Percentiles rank a stretch among this genome's conserved stretches.
These are phyloP conservation scores for Rosellinia necatrix DNA, from an alignment of 2,329 filamentous ascomycete genomes.

Conservation along the genomic window DNA sequence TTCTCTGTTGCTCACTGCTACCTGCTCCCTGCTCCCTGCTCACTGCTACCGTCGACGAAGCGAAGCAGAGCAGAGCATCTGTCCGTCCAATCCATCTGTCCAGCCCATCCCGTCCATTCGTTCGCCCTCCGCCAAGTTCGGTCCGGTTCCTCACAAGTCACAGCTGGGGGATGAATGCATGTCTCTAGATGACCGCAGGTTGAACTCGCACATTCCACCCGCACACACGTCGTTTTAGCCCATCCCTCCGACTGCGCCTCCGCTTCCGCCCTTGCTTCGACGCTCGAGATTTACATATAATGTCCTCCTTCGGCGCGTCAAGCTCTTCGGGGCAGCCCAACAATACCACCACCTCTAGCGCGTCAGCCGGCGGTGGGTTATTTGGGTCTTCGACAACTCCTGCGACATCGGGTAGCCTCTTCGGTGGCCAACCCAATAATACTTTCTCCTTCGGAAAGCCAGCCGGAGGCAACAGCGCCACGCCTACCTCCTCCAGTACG, in stretches of 20 bases:
- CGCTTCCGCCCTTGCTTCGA: conserved; percentile 18
- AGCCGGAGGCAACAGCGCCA: conserved; percentile 30
- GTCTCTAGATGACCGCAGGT: conserved; percentile 22
- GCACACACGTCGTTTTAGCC: conserved; percentile 10
- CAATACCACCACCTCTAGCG: conserved; percentile 46
- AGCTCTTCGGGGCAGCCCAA: conserved; percentile 38
- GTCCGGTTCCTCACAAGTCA: too few relatives aligned
- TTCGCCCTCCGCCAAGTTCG: too few relatives aligned
- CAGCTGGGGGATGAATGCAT: conserved; percentile 28
- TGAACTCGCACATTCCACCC: conserved; percentile 32
- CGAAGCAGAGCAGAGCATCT: too few relatives aligned
- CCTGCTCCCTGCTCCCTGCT: too few relatives aligned
- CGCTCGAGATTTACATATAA: conserved; percentile 28
- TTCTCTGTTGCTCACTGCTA: too few relatives aligned
- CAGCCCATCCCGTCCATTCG: not conserved
- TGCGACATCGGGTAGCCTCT: conserved; percentile 24
- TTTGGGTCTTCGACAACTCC: conserved; percentile 40
- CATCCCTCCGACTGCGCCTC: conserved; percentile 1
- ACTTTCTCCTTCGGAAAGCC: conserved; percentile 49
- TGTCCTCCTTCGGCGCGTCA: conserved; percentile 44
- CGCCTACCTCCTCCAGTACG: conserved; percentile 31
- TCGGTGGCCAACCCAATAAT: conserved; percentile 28
- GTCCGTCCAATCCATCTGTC: not conserved
- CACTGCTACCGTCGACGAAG: conserved; percentile 5
- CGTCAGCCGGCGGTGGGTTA: conserved; percentile 41